Percentiles rank a stretch among this genome's conserved stretches.
Conservation (phyloP, 495 filamentous ascomycete genomes). For the Daldinia loculata region DNA sequence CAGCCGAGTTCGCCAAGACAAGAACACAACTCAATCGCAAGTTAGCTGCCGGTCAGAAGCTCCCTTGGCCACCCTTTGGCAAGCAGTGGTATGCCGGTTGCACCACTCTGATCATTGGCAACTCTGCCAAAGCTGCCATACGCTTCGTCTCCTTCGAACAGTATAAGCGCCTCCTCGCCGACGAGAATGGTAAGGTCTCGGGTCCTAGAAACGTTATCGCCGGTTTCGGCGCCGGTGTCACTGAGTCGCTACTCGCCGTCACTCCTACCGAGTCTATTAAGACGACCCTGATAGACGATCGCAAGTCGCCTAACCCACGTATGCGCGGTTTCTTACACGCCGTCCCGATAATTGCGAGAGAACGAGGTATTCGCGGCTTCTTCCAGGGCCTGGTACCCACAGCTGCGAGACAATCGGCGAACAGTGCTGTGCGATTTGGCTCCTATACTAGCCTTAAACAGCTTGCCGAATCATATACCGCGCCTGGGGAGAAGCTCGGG, state of each 20-base stretch:
- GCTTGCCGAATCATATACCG: slow-evolving; percentile 88
- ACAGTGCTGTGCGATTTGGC: slow-evolving; percentile 88
- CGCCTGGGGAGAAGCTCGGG: slow-evolving; percentile 93
- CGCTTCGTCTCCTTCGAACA: slow-evolving; percentile 96
- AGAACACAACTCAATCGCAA: slow-evolving; percentile 90
- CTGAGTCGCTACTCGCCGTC: slow-evolving; percentile 90
- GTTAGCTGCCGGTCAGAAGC: slow-evolving; percentile 79
- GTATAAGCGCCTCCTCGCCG: slow-evolving; percentile 83
- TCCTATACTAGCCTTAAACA: slow-evolving; percentile 92
- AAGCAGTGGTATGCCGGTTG: slow-evolving; percentile 97
- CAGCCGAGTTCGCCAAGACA: slow-evolving; percentile 98
- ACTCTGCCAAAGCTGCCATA: slow-evolving; percentile 94
- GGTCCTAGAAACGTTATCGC: slow-evolving; percentile 91
- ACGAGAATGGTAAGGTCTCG: slow-evolving; percentile 87
- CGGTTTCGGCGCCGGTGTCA: slow-evolving; percentile 93
- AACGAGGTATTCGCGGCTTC: slow-evolving; percentile 89
- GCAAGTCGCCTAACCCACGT: slow-evolving; percentile 82
- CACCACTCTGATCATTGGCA: slow-evolving; percentile 95
- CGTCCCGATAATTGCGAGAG: slow-evolving; percentile 81
- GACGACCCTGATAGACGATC: slow-evolving; percentile 96
- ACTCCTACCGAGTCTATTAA: slow-evolving; percentile 99
- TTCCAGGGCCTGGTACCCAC: slow-evolving; percentile 97
- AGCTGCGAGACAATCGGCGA: slow-evolving; percentile 92
- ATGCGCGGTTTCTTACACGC: slow-evolving; percentile 95
- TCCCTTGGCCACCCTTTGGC: slow-evolving; percentile 96